A percentile compares a stretch with the other conserved stretches of the same genome.
Evolutionary conservation across 208 protist species (phyloP).

Genomic region (Vickermania spadyakhi): DNA sequence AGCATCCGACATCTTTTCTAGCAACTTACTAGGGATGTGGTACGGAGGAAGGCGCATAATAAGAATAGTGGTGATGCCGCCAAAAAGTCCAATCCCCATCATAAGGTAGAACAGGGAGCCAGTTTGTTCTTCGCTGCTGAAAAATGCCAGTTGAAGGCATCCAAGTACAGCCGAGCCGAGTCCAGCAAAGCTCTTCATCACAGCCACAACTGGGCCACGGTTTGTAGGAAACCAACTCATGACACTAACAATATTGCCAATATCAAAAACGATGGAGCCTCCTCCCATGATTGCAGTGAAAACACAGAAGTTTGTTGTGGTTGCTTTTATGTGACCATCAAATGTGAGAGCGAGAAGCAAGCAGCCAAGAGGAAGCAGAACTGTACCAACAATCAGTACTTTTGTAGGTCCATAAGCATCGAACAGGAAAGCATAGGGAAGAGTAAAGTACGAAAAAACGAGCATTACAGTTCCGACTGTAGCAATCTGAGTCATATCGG

Average conservation of each 20-base stretch:
- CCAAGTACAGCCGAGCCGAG: constrained; percentile 28
- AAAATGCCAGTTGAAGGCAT: constrained; percentile 26
- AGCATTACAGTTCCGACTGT: constrained; percentile 23
- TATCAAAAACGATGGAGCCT: constrained; percentile 22
- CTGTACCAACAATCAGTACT: constrained; percentile 16
- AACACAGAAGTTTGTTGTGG: constrained; percentile 9
- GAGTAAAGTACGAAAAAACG: constrained; percentile 13
- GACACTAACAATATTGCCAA: constrained; percentile 22
- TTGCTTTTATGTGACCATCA: constrained; percentile 13
- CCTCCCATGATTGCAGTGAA: constrained; percentile 14
- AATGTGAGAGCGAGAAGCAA: constrained; percentile 23
- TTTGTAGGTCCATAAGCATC: constrained; percentile 22
- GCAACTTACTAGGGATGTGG: constrained; percentile 16
- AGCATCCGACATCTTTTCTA: constrained; percentile 10
- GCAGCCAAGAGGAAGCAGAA: constrained; percentile 14
- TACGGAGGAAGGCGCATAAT: constrained; percentile 25
- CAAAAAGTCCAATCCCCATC: constrained; percentile 5
- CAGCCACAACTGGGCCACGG: constrained; percentile 25
- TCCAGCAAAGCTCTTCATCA: constrained; percentile 37
- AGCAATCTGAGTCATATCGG: constrained; percentile 15
- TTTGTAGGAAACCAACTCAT: constrained; percentile 25
- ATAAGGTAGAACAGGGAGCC: constrained; percentile 27
- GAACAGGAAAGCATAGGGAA: constrained; percentile 23
- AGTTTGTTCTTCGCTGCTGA: constrained; percentile 9
- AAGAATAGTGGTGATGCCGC: constrained; percentile 13